Conservation (phyloP, 257 asterid genomes). For the Verbena officinalis region DNA sequence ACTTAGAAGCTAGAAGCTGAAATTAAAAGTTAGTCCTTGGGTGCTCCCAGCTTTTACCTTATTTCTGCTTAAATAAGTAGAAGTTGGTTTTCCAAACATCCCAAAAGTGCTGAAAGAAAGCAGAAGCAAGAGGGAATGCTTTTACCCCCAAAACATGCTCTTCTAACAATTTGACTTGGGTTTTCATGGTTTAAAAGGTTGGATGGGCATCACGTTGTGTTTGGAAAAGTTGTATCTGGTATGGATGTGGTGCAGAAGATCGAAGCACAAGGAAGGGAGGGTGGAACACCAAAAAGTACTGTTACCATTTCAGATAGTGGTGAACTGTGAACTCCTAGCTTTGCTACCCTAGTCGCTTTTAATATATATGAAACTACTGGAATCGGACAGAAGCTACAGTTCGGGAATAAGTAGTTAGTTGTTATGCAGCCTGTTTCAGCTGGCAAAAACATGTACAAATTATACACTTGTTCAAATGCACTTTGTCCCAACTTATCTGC, state of each 20-base stretch:
- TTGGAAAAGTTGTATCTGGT: constrained; percentile 86
- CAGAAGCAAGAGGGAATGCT: too few species aligned
- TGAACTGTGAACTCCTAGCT: constrained; percentile 36
- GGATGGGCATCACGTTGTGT: constrained; percentile 93
- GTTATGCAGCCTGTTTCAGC: constrained; percentile 1
- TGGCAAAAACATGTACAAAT: background rate
- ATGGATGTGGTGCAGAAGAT: constrained; percentile 80
- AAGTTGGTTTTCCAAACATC: too few species aligned
- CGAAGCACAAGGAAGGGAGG: constrained; percentile 67
- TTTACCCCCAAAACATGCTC: background rate
- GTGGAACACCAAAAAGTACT: constrained; percentile 61
- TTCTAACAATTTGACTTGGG: constrained; percentile 5
- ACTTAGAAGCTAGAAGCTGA: too few species aligned
- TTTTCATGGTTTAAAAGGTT: constrained; percentile 50
- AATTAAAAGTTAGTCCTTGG: too few species aligned
- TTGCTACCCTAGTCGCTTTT: background rate
- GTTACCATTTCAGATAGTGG: constrained; percentile 73
- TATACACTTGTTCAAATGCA: background rate
- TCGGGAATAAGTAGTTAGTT: background rate
- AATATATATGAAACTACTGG: background rate
- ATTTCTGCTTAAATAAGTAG: too few species aligned
- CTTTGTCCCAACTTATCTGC: background rate
- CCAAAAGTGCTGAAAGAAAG: too few species aligned
- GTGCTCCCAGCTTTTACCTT: too few species aligned
- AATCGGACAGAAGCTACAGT: background rate